Base-by-base conservation (phyloP, 2,329 filamentous ascomycete genomes). In the Talaromyces sp. region DNA sequence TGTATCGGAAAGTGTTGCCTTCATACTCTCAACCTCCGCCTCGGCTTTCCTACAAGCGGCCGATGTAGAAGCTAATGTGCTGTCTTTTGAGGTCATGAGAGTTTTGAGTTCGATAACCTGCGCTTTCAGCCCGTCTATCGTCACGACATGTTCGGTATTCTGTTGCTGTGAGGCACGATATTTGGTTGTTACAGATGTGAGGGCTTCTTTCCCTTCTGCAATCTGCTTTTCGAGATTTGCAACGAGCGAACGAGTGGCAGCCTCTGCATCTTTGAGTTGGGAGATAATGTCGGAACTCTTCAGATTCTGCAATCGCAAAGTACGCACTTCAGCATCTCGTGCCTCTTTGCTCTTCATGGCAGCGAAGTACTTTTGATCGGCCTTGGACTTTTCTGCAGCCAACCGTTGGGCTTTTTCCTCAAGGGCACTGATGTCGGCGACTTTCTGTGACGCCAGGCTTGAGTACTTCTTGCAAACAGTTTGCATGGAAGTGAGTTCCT, bases 361-460 rank as follows among this genome's bases (percentile, higher is more conserved):
- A 1, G 91, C 91, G 75, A 98, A 98, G 74, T 96, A 99, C 77
- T 98, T 98, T 72, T 98, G 93, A 71, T 99, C 95, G 1, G 93
- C 93, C 76, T 97, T 98, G 67, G 89, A 88, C 80, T 99, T 99
- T 77, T 99, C 92, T 0, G 92, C 91, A 44, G 86, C 86, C 21
- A 96, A 79, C 25, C 90, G 82, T 18, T 86, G 80, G 40, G 93
- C 81, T 66, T 89, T 90, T 62, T 96, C 92, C 77, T 98, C 93
- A 72, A 92, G 80, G 3, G 84, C 82, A 5, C 83, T 80, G 59
- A 90, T 86, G 66, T 96, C 92, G 69, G 89, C 84, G 37, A 96
- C 87, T 76, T 96, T 98, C 79, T 92, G 93, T 58, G 89, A 88
- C 7, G 92, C 92, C 63, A 96, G 77, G 23, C 87, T 87, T 72